Evolutionary conservation across 1,284 basidiomycete species (phyloP), one percentile per base, ranked within the genome.

Genomic region (Phylloporus sp.): DNA sequence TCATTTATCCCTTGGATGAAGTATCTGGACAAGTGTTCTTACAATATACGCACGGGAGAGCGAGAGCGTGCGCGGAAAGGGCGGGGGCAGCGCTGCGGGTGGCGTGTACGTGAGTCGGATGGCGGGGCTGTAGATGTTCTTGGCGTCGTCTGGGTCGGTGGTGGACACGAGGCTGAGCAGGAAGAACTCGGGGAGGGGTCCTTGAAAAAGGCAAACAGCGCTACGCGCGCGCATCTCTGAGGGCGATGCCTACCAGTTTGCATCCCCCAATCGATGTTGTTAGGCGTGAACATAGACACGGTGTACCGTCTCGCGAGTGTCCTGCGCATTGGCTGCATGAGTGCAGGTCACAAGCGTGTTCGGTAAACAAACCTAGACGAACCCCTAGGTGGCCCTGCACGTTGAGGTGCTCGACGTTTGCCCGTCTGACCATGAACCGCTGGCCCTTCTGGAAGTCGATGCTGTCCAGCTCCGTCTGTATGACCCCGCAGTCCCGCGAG

Each of bases 381-480:
- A 88, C 81, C 97, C 94, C 70, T n/a, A 99, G 82, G 80, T 93
- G 97, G 5, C 96, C 96, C 76, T 96, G 94, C 1, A 97, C 89
- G 73, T 98, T 94, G 71, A 98, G 85, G 77, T 95, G 91, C 79
- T 98, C 97, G 68, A 98, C 91, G 79, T 97, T 94, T 15, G 91
- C 88, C 71, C 94, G 84, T 59, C 93, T 85, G 62, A 98, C 91
- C 83, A 95, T 89, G 76, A 95, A 96, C 67, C 96, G 83, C 80
- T 96, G 93, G 0, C 96, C 96, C 79, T 92, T 94, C 73, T 89
- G 87, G 77, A 98, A 96, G 78, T 96, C 92, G 67, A 98, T 91
- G 68, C 88, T 89, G 43, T 95, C 95, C 66, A 91, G 83, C 79
- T 98, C 95, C 8, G 96, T 94, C 77, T 96, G 91, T 53, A 98